Evolutionary conservation across 2,329 filamentous ascomycete genomes (phyloP), one percentile per base, ranked within the genome.

Genomic region (Fusarium continuum): DNA sequence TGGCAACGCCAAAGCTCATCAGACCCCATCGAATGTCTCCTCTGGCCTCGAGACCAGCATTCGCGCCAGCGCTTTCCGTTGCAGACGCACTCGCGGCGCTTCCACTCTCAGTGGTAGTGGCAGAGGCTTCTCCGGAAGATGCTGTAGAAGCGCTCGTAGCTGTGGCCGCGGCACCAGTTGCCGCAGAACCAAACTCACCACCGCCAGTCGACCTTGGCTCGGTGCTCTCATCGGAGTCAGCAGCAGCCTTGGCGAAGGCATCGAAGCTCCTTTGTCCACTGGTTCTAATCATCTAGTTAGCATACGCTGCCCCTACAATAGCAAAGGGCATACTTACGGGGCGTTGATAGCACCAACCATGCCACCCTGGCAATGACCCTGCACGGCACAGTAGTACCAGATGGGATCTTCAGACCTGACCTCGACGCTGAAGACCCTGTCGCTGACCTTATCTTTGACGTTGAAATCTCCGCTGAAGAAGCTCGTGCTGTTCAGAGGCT

Each of bases 341-440:
- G 68, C 65, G 17, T 70, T 70, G n/a, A 70, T 61, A 9, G 83
- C 83, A 46, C 83, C 83, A 41, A 85, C 82, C 83, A 88, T 87
- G 39, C 85, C 84, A n/a, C 68, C 73, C 66, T 88, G 83, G 70
- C 86, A 89, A 75, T 89, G 87, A 54, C 77, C 80, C 29, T 69
- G 79, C 55, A 87, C 83, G 14, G 83, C 83, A 72, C 86, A 89
- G 78, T 88, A 89, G 70, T 84, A 83, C 86, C 87, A 89, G 55
- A 88, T 82, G 2, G 87, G 86, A 39, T 80, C 83, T 3, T 77
- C 79, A 64, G 83, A 76, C 19, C 63, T 50, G 25, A 70, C 38
- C 8, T 58, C 63, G 19, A 70, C 25, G 36, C 45, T 64, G 22
- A 70, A 70, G 22, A 70, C 68, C 8, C 53, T 41, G 13, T 61